These are phyloP conservation scores for Lipomyces spencermartinsiae DNA, from an alignment of 805 yeast genomes.

Conservation along the genomic window DNA sequence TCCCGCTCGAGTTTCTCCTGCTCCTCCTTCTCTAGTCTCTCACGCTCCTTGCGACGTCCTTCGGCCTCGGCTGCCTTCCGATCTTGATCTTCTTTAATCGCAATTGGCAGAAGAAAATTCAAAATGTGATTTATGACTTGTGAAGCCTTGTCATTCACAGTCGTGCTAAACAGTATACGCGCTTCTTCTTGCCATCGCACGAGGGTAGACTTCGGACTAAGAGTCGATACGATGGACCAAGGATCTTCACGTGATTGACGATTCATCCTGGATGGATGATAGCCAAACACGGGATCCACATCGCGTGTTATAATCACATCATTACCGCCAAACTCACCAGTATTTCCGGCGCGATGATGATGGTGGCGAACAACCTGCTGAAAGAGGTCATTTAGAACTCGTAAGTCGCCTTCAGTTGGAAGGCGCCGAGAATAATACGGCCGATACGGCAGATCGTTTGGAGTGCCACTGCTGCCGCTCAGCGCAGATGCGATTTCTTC, in stretches of 20 bases:
- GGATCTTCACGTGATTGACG: constrained; percentile 31
- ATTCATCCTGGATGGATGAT: constrained; percentile 12
- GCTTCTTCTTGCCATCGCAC: constrained; percentile 73
- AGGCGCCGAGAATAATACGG: constrained; percentile 1
- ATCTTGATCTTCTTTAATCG: constrained; percentile 35
- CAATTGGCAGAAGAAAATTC: constrained; percentile 39
- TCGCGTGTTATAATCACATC: constrained; percentile 29
- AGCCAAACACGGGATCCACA: constrained; percentile 26
- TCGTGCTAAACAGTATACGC: constrained; percentile 57
- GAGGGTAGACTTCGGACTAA: constrained; percentile 53
- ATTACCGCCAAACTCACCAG: constrained; percentile 10
- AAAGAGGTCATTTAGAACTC: constrained; percentile 24
- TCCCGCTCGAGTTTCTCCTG: constrained; percentile 51
- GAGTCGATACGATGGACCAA: constrained; percentile 32
- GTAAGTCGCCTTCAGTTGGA: constrained; percentile 18
- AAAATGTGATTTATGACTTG: constrained; percentile 40
- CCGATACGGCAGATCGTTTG: background rate
- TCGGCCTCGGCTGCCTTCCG: constrained; percentile 31
- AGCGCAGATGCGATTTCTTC: constrained; percentile 9
- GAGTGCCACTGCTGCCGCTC: background rate
- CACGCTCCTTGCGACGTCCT: constrained; percentile 41
- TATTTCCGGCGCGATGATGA: constrained; percentile 6
- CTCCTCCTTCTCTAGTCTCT: constrained; percentile 32
- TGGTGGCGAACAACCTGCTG: constrained; percentile 31
- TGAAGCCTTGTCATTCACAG: constrained; percentile 45